Evolutionary conservation across 257 asterid genomes (phyloP), one percentile per base, ranked within the genome.

Genomic region (Catharanthus roseus): DNA sequence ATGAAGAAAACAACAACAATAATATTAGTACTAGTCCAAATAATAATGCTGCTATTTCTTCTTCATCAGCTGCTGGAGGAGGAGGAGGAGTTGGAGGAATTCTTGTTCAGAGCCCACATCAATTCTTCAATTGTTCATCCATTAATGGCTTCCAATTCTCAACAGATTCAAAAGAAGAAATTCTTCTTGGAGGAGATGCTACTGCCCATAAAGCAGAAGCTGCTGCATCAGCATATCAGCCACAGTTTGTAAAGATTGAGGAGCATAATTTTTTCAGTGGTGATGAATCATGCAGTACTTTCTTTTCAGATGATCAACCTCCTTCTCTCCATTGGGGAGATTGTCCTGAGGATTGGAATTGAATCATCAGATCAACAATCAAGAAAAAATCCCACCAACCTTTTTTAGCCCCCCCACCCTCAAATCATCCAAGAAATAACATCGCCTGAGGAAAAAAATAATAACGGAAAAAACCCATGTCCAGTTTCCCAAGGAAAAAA

Each of bases 271-370:
- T 92, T 70, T 82, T 88, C 51, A 72, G 75, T 51, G 88, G 86
- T 0, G 98, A 92, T 45, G 98, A 92, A 38, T 80, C 93, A 0
- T 92, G 98, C 89, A 86, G 84, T 55, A 80, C 82, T 66, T 69
- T 92, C 75, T 90, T 92, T 65, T 68, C 90, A 28, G 98, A 92
- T 63, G 97, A 88, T 51, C 97, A 90, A 74, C 83, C 98, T 68
- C 98, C 98, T 3, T 82, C 88, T 18, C 95, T 92, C 53, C 93
- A 81, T 55, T 92, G 98, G 97, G n/a, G n/a, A n/a, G 85, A 84
- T 80, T 78, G 76, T 9, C 78, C 87, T 15, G 90, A 92, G 2
- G 95, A 84, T 34, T 92, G 96, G 98, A 88, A 82, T 76, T 90
- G 83, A 85, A 26, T 10, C 9, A 62, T 38, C 42, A 39, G 34